Evolutionary conservation across 2,329 filamentous ascomycete genomes (phyloP), one percentile per base, ranked within the genome.

Genomic region (Pyricularia sp.): DNA sequence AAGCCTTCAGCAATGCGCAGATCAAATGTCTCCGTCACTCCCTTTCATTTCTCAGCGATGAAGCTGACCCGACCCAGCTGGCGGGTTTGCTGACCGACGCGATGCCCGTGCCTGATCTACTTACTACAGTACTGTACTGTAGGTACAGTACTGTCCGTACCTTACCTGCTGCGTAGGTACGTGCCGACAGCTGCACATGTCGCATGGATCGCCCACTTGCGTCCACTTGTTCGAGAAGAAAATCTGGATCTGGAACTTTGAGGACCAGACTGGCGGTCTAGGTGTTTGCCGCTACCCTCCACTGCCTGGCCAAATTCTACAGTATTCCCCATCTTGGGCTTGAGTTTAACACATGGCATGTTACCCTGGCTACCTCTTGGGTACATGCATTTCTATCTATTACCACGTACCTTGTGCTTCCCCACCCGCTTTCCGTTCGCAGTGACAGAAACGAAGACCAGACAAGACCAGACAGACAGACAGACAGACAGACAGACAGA

Each of bases 201-300:
- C 58, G 58, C 58, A 26, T 61, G 58, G 58, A 61, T 61, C 58
- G 58, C 58, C 58, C n/a, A 12, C 25, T 61, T 10, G n/a, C n/a
- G n/a, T 26, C 58, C 58, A 61, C 58, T 61, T 61, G 58, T 61
- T 61, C 58, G 58, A 61, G 58, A 61, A 61, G 58, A 61, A 59
- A 61, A 25, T 61, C 23, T 26, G n/a, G n/a, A 26, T n/a, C n/a
- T 36, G 33, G 33, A 36, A 36, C 33, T 36, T 61, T 26, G 3
- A n/a, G 58, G n/a, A 12, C 58, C 58, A 61, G 25, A 61, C 58
- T 61, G 58, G 58, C 58, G 58, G 58, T 61, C 58, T 61, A 36
- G 58, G 58, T 61, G 58, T 61, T 61, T 61, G 5, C 42, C 42
- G 42, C 42, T 50, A 20, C 42, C 42, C 11, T 20, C 1, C 2